These are phyloP conservation scores for Fusarium setosum DNA, from an alignment of 2,329 filamentous ascomycete genomes.

Conservation along the genomic window DNA sequence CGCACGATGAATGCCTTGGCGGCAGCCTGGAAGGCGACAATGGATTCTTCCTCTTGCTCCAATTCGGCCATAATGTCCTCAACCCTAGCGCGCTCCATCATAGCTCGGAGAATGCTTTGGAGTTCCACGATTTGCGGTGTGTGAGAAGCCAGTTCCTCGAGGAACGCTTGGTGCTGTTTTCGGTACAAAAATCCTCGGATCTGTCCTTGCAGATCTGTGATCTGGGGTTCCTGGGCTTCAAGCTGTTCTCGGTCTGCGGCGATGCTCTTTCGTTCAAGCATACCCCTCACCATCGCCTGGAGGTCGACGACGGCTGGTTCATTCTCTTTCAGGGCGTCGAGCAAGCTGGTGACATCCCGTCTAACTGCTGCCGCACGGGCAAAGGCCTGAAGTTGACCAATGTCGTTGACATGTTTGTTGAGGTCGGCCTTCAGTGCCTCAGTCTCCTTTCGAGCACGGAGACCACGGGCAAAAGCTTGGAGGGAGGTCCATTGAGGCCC, in stretches of 20 bases:
- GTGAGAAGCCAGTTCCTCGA: conserved; percentile 77
- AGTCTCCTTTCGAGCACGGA: conserved; percentile 58
- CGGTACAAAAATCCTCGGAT: conserved; percentile 75
- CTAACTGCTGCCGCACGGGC: conserved; percentile 67
- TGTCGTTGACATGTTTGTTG: conserved; percentile 53
- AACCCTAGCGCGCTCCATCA: conserved; percentile 80
- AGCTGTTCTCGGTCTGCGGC: conserved; percentile 65
- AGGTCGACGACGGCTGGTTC: conserved; percentile 61
- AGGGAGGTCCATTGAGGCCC: conserved; percentile 61
- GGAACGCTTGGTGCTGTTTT: conserved; percentile 68
- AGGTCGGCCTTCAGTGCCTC: conserved; percentile 61
- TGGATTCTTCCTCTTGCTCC: conserved; percentile 82
- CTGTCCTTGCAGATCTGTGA: conserved; percentile 73
- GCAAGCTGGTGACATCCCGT: conserved; percentile 58
- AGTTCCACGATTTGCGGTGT: conserved; percentile 75
- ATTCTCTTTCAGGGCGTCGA: conserved; percentile 59
- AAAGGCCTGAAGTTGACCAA: conserved; percentile 62
- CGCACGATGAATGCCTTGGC: conserved; percentile 81
- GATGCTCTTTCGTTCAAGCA: conserved; percentile 66
- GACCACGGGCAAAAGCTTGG: conserved; percentile 58
- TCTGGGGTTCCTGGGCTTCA: conserved; percentile 64
- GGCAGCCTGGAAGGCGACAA: conserved; percentile 80
- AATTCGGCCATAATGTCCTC: conserved; percentile 80
- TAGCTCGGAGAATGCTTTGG: conserved; percentile 82
- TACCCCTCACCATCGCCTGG: conserved; percentile 71